phyloP scores from a whole-genome alignment of 352 stramenopile genomes.

The Pythium periplocum region DNA sequence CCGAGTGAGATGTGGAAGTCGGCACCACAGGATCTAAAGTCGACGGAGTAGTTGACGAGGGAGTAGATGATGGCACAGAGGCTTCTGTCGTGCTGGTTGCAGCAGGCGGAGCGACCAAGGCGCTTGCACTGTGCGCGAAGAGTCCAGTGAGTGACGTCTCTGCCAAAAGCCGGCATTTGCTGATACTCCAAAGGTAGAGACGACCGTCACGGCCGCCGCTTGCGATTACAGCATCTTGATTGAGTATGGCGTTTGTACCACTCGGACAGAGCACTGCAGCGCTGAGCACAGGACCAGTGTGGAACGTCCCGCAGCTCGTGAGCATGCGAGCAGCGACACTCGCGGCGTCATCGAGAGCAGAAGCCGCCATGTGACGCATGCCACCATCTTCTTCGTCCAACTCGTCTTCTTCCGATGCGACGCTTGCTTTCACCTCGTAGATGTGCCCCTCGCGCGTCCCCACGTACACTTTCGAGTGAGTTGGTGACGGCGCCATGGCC shows the following conservation, averaged over 20 bases:
- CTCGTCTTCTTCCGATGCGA: constrained; percentile 52
- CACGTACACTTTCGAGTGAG: constrained; percentile 53
- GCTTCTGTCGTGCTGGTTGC: not conserved
- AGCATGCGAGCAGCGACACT: constrained; percentile 29
- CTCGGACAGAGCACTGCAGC: constrained; percentile 49
- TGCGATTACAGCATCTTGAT: constrained; percentile 38
- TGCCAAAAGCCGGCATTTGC: constrained; percentile 32
- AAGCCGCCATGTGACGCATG: not conserved
- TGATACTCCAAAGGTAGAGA: constrained; percentile 49
- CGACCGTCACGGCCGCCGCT: constrained; percentile 41
- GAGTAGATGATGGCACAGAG: not conserved
- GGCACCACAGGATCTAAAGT: too few relatives aligned
- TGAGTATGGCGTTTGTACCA: constrained; percentile 20
- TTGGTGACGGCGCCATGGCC: constrained; percentile 42
- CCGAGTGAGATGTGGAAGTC: too few relatives aligned
- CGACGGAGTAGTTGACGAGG: not conserved
- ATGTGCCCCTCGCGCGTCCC: constrained; percentile 47
- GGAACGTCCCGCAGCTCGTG: constrained; percentile 39
- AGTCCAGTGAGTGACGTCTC: constrained; percentile 33
- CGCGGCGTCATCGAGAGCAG: constrained; percentile 6
- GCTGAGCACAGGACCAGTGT: constrained; percentile 38
- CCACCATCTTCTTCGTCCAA: constrained; percentile 29
- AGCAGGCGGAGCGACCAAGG: constrained; percentile 1
- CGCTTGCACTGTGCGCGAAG: constrained; percentile 23
- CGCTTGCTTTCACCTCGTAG: constrained; percentile 56